Evolutionary conservation across 169 alveolate species (phyloP).

Genomic region (Cytauxzoon felis): DNA sequence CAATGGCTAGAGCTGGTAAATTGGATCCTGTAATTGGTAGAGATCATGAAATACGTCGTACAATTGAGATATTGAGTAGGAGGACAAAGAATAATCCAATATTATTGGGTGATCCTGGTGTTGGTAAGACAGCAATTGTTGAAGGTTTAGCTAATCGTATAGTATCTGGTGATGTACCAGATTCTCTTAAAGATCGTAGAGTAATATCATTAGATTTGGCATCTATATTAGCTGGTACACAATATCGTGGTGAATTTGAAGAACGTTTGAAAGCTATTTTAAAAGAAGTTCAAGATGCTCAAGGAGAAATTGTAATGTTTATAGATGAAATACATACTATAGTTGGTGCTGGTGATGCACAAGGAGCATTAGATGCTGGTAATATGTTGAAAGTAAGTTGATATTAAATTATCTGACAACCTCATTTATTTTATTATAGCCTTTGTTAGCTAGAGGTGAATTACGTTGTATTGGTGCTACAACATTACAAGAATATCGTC

Average conservation of each 20-base stretch:
- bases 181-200: conserved; percentile 76
- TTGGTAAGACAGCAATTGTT: conserved; percentile 87
- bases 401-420: not conserved
- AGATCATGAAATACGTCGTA: conserved; percentile 82
- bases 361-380: conserved; percentile 86
- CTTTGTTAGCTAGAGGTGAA: conserved; percentile 86
- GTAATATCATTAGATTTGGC: conserved; percentile 80
- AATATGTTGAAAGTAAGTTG: conserved; percentile 71
- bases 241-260: conserved; percentile 88
- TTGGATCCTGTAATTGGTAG: conserved; percentile 86
- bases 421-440: too few relatives aligned
- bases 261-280: conserved; percentile 82
- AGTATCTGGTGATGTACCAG: conserved; percentile 85
- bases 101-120: conserved; percentile 85
- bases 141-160: conserved; percentile 86
- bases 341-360: conserved; percentile 89
- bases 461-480: conserved; percentile 85
- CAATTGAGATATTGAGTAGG: conserved; percentile 78
- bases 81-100: conserved; percentile 85
- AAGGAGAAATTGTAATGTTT: conserved; percentile 84
- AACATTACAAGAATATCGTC: conserved; percentile 82
- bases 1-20: conserved; percentile 82
- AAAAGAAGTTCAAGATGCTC: conserved; percentile 83
- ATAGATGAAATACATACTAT: conserved; percentile 85
- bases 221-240: conserved; percentile 81